Evolutionary conservation across 371 early-diverging fungal species (phyloP).

Genomic region (Thermomucor indicae-seudaticae): DNA sequence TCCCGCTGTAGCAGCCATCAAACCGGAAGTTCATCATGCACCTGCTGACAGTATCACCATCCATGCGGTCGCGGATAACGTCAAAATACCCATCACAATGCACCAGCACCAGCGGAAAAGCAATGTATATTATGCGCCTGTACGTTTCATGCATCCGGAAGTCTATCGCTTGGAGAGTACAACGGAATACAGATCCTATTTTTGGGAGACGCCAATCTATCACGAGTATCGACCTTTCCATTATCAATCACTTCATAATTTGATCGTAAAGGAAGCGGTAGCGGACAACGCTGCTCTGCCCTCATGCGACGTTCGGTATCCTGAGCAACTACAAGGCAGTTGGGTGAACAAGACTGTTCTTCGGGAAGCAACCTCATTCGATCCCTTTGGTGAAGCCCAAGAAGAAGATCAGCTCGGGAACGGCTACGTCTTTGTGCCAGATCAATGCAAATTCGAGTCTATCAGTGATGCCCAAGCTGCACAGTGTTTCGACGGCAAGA

Average conservation of each 20-base stretch:
- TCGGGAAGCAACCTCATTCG: not conserved
- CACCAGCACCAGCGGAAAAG: constrained; percentile 18
- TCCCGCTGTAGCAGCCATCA: constrained; percentile 26
- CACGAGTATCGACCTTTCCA: constrained; percentile 25
- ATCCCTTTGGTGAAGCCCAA: constrained; percentile 7
- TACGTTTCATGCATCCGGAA: constrained; percentile 17
- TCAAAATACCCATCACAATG: constrained; percentile 17
- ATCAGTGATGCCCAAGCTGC: constrained; percentile 6
- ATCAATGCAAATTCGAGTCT: constrained; percentile 12
- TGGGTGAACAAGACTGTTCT: constrained; percentile 15
- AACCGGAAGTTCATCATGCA: constrained; percentile 20
- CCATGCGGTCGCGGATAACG: constrained; percentile 17
- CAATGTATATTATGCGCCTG: constrained; percentile 27
- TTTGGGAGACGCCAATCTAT: constrained; percentile 31
- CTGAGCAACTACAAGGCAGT: no score
- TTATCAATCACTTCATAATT: constrained; percentile 21
- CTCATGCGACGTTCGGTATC: not conserved
- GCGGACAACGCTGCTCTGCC: constrained; percentile 4
- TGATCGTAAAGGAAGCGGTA: not conserved
- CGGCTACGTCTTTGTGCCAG: constrained; percentile 8
- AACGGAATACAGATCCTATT: constrained; percentile 36
- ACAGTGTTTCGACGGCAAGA: constrained; percentile 16
- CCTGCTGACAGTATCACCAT: constrained; percentile 29
- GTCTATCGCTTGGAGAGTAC: constrained; percentile 17
- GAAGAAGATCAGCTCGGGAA: constrained; percentile 8